Evolutionary conservation across 2,329 filamentous ascomycete species (phyloP).

Genomic region (Zasmidium cellare): DNA sequence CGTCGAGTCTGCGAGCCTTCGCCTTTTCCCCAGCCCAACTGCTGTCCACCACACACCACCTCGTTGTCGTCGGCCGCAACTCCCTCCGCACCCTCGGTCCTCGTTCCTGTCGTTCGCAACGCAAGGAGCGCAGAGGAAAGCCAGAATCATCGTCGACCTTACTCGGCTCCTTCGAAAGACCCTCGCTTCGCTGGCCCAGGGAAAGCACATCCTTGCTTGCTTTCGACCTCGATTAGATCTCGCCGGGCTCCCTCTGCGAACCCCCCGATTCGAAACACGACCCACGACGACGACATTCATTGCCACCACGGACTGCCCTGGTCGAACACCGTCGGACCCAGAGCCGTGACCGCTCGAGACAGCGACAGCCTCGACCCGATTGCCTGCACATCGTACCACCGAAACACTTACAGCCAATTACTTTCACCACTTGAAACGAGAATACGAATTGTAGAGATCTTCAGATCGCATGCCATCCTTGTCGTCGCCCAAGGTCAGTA

Average conservation of each 20-base stretch:
- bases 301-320: neutral
- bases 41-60: neutral
- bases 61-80: neutral
- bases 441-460: neutral
- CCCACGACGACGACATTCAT: slow-evolving; percentile 4
- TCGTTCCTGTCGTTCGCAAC: too few species aligned
- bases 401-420: neutral
- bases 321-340: neutral
- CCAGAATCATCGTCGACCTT: slow-evolving; percentile 1
- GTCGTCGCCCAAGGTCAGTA: neutral
- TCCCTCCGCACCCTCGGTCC: neutral
- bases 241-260: neutral
- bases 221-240: neutral
- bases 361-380: neutral
- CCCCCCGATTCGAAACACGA: slow-evolving; percentile 1
- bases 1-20: too few species aligned
- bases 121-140: too few species aligned
- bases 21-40: neutral
- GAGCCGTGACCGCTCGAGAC: neutral
- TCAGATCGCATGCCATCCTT: neutral
- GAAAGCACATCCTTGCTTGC: slow-evolving; percentile 6
- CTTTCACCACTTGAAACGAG: neutral
- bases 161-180: slow-evolving; percentile 2
- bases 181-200: neutral
- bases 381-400: neutral